Evolutionary conservation across 495 filamentous ascomycete species (phyloP), one percentile per base, ranked within the genome.

Genomic region (Corynascus novoguineensis): DNA sequence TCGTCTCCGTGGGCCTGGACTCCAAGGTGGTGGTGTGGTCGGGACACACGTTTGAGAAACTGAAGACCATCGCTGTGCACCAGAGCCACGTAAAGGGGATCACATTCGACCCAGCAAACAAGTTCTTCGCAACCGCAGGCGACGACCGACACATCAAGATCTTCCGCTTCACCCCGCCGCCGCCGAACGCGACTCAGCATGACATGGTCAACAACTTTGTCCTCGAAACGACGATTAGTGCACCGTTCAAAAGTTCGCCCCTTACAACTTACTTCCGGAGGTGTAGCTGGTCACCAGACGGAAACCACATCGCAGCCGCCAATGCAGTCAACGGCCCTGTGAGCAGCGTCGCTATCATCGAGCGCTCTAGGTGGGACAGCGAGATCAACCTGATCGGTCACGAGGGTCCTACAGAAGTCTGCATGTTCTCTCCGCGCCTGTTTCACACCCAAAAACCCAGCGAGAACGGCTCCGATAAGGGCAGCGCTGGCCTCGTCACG

Each of bases 21-120:
- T 97, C 95, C 21, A 97, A 97, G 71, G 85, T 97, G 17, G 95
- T 99, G 42, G 86, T 97, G 14, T 99, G 93, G 93, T 96, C 91
- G 2, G 93, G 93, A 15, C 85, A 90, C 70, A 97, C 92, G 17
- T 99, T 99, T 62, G 93, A 99, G 72, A 97, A 95, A 75, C 78
- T 99, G 50, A 97, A 97, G 77, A 89, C 86, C 3, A 75, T 99
- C 11, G 83, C 88, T 8, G 82, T 89, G 38, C 93, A 99, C 64
- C 88, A 95, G 66, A 96, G 91, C 65, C 93, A 97, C 65, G 95
- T 99, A 68, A 99, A 99, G 70, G 93, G 93, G 24, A 89, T 99
- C 64, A 95, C 91, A 1, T 99, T 99, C 66, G 93, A 99, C 65
- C 93, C 93, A 1, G 95, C 95, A 19, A 97, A 97, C 74, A 97